Base-by-base conservation (phyloP, 768 basidiomycete species). In the Harrya chromipes region DNA sequence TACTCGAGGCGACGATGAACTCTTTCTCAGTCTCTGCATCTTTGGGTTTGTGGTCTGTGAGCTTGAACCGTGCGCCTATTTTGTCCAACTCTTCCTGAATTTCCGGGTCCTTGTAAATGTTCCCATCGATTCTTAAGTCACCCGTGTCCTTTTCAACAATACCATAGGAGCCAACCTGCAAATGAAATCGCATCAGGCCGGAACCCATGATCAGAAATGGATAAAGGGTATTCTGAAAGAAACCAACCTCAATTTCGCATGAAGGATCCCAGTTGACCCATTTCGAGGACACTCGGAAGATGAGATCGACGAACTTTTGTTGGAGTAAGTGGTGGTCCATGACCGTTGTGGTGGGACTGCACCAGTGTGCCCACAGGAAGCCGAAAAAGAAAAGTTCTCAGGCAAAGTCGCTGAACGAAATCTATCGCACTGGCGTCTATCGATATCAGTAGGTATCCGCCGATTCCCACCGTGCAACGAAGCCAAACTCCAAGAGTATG, bases 241-340 rank as follows among this genome's bases (percentile, higher is more conserved):
- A n/a, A 54, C 62, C 24, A 31, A 68, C 69, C 45, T 53, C 44
- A 42, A 69, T 54, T 26, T 48, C 48, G 35, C 54, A 54, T 10
- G 60, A 62, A 0, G 70, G 69, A 37, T 72, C 67, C 70, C 71
- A 72, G 38, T 64, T 72, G 23, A 68, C 67, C 66, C 64, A 72
- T 50, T 72, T 72, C 20, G 63, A 66, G 16, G 69, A 67, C 5
- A 41, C 45, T 5, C 35, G 23, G 12, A 38, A 57, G 29, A 72
- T 67, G 19, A 72, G 65, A 38, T 72, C 70, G 29, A 70, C 60
- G 55, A 59, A 72, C 49, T 72, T 72, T 23, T 6, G 23, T 6
- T 23, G 23, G 23, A 23, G 23, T 23, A 23, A 23, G 23, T 23
- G 23, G 23, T 23, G 23, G 23, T 6, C 23, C 23, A 23, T 23